Evolutionary conservation across 441 rosid genomes (phyloP).

Genomic region (Kokia cookei): DNA sequence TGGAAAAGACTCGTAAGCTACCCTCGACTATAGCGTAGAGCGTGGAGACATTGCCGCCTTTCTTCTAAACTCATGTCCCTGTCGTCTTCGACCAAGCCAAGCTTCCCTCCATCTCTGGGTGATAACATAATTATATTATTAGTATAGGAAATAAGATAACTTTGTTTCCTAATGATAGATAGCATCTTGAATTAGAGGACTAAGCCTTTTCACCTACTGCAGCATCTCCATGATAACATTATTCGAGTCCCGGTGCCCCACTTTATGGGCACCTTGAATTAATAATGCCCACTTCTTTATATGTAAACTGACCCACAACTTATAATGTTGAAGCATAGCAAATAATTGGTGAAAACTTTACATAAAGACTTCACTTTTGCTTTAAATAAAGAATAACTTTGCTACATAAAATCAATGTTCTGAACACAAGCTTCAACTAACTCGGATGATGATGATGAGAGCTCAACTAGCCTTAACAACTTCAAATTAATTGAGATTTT

Average conservation of each 20-base stretch:
- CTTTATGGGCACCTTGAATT: neutral
- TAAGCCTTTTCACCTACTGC: neutral
- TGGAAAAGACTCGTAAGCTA: constrained; percentile 6
- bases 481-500: neutral
- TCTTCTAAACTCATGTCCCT: neutral
- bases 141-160: neutral
- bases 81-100: neutral
- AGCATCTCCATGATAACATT: neutral
- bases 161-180: neutral
- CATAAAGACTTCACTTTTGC: neutral
- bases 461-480: neutral
- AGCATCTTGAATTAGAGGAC: neutral
- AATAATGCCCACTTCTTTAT: neutral
- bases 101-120: neutral
- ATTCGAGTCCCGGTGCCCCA: neutral
- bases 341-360: too few relatives aligned
- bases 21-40: neutral
- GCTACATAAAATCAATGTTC: neutral
- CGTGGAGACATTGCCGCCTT: neutral
- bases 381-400: neutral
- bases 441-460: neutral
- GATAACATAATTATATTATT: neutral
- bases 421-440: constrained; percentile 1
- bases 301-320: neutral
- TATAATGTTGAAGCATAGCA: neutral